Percentiles rank a stretch among this genome's conserved stretches.
These are phyloP conservation scores for Monilinia fructigena DNA, from an alignment of 2,329 filamentous ascomycete species.

Conservation along the genomic window DNA sequence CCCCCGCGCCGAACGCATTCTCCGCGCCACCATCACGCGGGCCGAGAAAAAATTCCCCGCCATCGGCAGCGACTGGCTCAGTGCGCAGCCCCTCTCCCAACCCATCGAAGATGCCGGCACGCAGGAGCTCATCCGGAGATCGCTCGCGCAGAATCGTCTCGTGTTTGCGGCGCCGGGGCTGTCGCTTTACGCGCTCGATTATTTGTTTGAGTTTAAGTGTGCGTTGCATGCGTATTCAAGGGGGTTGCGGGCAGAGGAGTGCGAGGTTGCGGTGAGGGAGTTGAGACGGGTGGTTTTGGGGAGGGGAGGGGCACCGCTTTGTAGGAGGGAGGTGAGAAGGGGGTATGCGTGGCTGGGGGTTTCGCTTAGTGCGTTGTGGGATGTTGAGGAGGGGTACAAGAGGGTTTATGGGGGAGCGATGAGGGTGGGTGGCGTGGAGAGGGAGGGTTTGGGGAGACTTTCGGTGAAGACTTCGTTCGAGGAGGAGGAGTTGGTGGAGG, in stretches of 20 bases:
- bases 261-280: slow-evolving; percentile 63
- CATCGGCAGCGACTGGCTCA: slow-evolving; percentile 40
- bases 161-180: slow-evolving; percentile 61
- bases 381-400: slow-evolving; percentile 57
- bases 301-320: slow-evolving; percentile 50
- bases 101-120: slow-evolving; percentile 49
- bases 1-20: slow-evolving; percentile 48
- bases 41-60: slow-evolving; percentile 50
- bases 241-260: slow-evolving; percentile 40
- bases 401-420: slow-evolving; percentile 54
- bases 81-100: slow-evolving; percentile 42
- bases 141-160: slow-evolving; percentile 58
- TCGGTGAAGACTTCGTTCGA: slow-evolving; percentile 29
- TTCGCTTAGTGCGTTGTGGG: slow-evolving; percentile 49
- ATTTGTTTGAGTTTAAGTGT: slow-evolving; percentile 63
- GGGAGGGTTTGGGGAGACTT: slow-evolving; percentile 31
- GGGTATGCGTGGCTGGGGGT: slow-evolving; percentile 59
- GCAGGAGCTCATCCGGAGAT: slow-evolving; percentile 54
- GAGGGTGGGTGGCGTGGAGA: slow-evolving; percentile 48
- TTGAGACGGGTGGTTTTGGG: slow-evolving; percentile 58
- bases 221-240: slow-evolving; percentile 57
- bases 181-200: slow-evolving; percentile 59
- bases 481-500: slow-evolving; percentile 22
- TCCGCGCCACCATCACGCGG: slow-evolving; percentile 51
- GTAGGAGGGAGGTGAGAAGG: slow-evolving; percentile 51